phyloP scores from a whole-genome alignment of 805 yeast species.

The Sugiyamaella chiloensis region DNA sequence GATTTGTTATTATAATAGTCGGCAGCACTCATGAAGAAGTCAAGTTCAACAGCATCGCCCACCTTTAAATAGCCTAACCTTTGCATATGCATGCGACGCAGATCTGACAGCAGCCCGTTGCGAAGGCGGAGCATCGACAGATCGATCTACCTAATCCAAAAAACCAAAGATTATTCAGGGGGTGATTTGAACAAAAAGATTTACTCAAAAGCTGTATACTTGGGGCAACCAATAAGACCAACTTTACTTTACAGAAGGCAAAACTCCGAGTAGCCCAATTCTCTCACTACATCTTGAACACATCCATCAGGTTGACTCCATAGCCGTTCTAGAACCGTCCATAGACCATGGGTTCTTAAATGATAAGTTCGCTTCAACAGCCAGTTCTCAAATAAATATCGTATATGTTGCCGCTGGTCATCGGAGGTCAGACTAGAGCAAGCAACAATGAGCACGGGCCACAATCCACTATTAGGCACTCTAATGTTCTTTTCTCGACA shows the following conservation, averaged over 20 bases:
- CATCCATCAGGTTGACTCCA: neutral
- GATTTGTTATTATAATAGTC: constrained; percentile 3
- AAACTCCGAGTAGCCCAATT: neutral
- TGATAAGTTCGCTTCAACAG: neutral
- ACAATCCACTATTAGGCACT: neutral
- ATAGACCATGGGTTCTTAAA: neutral
- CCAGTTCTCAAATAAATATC: neutral
- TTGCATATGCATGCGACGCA: no score
- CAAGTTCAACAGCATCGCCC: no score
- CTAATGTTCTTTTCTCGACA: neutral
- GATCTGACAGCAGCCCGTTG: no score
- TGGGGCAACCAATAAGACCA: no score
- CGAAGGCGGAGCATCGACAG: no score
- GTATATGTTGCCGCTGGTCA: constrained; percentile 1
- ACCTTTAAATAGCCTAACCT: no score
- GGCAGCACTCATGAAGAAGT: constrained; percentile 1
- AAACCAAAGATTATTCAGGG: no score
- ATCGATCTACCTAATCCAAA: no score
- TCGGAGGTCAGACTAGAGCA: neutral
- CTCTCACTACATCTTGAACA: neutral
- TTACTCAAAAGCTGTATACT: no score
- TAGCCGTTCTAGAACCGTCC: neutral
- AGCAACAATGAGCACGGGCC: neutral
- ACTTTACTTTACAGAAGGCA: constrained; percentile 2
- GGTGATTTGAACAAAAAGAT: no score